Evolutionary conservation across 73 alveolate genomes (phyloP).

Genomic region (Urostyla sp.): DNA sequence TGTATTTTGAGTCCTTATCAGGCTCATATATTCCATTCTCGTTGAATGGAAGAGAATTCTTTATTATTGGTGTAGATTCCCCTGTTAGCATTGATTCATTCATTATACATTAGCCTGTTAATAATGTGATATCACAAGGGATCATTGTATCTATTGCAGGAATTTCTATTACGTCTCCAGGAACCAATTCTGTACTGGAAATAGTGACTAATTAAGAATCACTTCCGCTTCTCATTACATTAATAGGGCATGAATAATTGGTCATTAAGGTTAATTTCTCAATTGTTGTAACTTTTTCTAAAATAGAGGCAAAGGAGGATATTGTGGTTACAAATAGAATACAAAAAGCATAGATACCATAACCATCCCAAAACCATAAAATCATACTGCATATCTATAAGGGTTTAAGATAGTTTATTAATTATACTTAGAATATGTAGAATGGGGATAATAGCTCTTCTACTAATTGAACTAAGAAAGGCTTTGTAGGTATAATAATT

Average conservation of each 20-base stretch:
- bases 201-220: slow-evolving; percentile 48
- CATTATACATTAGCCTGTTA: slow-evolving; percentile 87
- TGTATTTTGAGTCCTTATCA: slow-evolving; percentile 56
- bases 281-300: slow-evolving; percentile 77
- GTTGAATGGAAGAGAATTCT: slow-evolving; percentile 75
- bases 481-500: too few species aligned
- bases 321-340: slow-evolving; percentile 71
- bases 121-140: slow-evolving; percentile 94
- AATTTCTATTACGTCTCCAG: slow-evolving; percentile 86
- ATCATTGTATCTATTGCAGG: slow-evolving; percentile 68
- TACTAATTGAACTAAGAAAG: too few species aligned
- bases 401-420: not conserved
- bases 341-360: slow-evolving; percentile 63
- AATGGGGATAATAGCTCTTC: slow-evolving; percentile 76
- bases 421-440: slow-evolving; percentile 49
- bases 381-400: slow-evolving; percentile 54
- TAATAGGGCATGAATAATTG: slow-evolving; percentile 76
- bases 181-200: slow-evolving; percentile 88
- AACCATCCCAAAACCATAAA: slow-evolving; percentile 81
- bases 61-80: slow-evolving; percentile 90
- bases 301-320: slow-evolving; percentile 78
- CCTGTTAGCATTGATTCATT: slow-evolving; percentile 97
- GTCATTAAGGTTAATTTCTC: slow-evolving; percentile 95
- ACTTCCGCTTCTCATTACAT: slow-evolving; percentile 71
- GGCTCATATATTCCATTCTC: slow-evolving; percentile 44